These are phyloP conservation scores for Paecilomyces dactylethromorphus DNA, from an alignment of 2,329 filamentous ascomycete genomes.

Conservation along the genomic window DNA sequence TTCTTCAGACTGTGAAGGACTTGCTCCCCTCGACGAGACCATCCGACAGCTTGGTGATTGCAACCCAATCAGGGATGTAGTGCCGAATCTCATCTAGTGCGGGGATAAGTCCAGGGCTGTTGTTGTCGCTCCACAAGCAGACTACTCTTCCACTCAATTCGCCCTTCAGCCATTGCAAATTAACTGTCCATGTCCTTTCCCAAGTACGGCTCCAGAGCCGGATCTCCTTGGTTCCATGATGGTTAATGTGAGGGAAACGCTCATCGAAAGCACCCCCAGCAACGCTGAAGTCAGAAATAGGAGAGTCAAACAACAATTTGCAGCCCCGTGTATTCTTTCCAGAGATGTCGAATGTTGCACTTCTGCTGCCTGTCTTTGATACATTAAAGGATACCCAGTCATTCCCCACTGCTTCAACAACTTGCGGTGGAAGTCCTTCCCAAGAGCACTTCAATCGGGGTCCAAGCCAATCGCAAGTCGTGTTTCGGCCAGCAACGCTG, in stretches of 20 bases:
- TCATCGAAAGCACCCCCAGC: conserved; percentile 51
- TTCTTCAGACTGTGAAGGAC: conserved; percentile 51
- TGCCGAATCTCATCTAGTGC: conserved; percentile 73
- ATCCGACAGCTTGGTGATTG: conserved; percentile 66
- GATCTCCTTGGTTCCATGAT: conserved; percentile 60
- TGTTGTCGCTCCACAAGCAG: conserved; percentile 86
- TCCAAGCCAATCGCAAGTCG: conserved; percentile 46
- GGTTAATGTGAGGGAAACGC: conserved; percentile 59
- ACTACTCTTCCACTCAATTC: conserved; percentile 58
- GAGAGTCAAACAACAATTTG: conserved; percentile 63
- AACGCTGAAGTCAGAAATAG: conserved; percentile 60
- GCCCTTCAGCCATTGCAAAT: conserved; percentile 54
- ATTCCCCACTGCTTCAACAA: conserved; percentile 42
- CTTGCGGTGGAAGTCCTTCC: conserved; percentile 59
- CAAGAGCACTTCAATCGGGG: conserved; percentile 60
- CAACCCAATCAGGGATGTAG: conserved; percentile 74
- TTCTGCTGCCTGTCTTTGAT: conserved; percentile 36
- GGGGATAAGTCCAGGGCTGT: conserved; percentile 64
- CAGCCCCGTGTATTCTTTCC: conserved; percentile 75
- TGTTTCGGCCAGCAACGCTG: conserved; percentile 56
- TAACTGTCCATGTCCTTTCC: conserved; percentile 68
- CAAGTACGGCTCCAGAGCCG: conserved; percentile 79
- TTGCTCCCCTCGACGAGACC: conserved; percentile 78
- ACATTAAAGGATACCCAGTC: conserved; percentile 66
- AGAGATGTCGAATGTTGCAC: conserved; percentile 58